A percentile compares a stretch with the other conserved stretches of the same genome.
phyloP scores from a whole-genome alignment of 805 yeast genomes.

The Yarrowia divulgata region DNA sequence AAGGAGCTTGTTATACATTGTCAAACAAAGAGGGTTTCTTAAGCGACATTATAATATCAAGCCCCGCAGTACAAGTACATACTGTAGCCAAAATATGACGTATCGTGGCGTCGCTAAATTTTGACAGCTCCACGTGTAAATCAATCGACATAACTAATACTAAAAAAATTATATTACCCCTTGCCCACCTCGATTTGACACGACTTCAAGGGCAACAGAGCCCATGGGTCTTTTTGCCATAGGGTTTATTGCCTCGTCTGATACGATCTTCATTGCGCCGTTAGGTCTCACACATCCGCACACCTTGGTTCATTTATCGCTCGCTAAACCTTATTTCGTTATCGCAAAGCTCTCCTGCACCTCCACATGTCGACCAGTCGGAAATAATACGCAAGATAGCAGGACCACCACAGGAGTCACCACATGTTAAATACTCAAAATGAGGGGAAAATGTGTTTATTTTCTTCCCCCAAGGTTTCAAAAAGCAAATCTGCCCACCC shows the following conservation, averaged over 20 bases:
- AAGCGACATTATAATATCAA: neutral
- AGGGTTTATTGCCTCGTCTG: conserved; percentile 29
- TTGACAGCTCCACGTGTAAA: neutral
- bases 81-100: too few species aligned
- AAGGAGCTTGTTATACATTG: neutral
- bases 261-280: neutral
- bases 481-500: neutral
- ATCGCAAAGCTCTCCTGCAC: conserved; percentile 10
- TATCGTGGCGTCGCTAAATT: neutral
- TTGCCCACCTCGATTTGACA: neutral
- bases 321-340: conserved; percentile 22
- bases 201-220: neutral
- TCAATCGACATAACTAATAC: neutral
- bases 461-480: neutral
- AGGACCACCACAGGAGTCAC: neutral
- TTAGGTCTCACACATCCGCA: conserved; percentile 2
- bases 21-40: neutral
- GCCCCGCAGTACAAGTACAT: too few species aligned
- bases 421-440: neutral
- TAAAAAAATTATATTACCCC: neutral
- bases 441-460: neutral
- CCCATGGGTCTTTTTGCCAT: neutral
- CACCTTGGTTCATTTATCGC: too few species aligned
- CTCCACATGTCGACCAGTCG: conserved; percentile 3
- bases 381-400: neutral